Percentiles rank a stretch among this genome's conserved stretches.
phyloP scores from a whole-genome alignment of 768 basidiomycete species.

The Amylocystis lapponica region DNA sequence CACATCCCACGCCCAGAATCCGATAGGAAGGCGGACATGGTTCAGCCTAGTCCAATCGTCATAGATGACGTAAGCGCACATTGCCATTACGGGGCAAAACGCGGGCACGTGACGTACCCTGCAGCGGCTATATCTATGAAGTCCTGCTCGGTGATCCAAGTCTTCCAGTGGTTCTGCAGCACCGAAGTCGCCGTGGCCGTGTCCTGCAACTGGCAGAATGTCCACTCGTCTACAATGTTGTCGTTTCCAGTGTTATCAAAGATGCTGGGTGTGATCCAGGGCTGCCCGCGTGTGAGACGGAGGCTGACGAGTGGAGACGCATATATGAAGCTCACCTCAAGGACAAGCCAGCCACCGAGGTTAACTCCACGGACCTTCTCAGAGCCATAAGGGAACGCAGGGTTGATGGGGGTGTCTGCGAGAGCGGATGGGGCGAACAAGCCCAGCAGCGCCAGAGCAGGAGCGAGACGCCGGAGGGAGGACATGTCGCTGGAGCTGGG shows the following conservation, averaged over 20 bases:
- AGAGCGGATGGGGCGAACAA: slow-evolving; percentile 21
- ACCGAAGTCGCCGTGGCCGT: slow-evolving; percentile 39
- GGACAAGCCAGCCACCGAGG: slow-evolving; percentile 62
- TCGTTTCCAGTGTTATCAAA: slow-evolving; percentile 60
- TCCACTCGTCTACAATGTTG: slow-evolving; percentile 70
- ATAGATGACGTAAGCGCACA: slow-evolving; percentile 2
- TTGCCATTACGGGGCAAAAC: slow-evolving; percentile 1
- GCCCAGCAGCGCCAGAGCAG: slow-evolving; percentile 14
- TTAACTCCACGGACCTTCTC: slow-evolving; percentile 79
- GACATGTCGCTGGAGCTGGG: slow-evolving; percentile 12
- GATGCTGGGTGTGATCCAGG: slow-evolving; percentile 75
- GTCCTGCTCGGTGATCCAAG: slow-evolving; percentile 72
- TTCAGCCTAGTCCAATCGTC: slow-evolving; percentile 52
- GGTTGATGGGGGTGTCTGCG: slow-evolving; percentile 32
- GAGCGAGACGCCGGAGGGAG: slow-evolving; percentile 13
- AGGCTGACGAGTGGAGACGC: no score
- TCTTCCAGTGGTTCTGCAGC: slow-evolving; percentile 69
- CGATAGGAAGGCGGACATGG: slow-evolving; percentile 80
- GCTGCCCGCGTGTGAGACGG: slow-evolving; percentile 28
- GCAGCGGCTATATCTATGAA: slow-evolving; percentile 70
- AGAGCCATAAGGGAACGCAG: slow-evolving; percentile 68
- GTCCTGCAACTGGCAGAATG: slow-evolving; percentile 63
- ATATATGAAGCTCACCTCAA: slow-evolving; percentile 37
- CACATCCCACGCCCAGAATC: slow-evolving; percentile 88
- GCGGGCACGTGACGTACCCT: slow-evolving; percentile 41